phyloP scores from a whole-genome alignment of 441 rosid species.

The Aquilaria agallochum region DNA sequence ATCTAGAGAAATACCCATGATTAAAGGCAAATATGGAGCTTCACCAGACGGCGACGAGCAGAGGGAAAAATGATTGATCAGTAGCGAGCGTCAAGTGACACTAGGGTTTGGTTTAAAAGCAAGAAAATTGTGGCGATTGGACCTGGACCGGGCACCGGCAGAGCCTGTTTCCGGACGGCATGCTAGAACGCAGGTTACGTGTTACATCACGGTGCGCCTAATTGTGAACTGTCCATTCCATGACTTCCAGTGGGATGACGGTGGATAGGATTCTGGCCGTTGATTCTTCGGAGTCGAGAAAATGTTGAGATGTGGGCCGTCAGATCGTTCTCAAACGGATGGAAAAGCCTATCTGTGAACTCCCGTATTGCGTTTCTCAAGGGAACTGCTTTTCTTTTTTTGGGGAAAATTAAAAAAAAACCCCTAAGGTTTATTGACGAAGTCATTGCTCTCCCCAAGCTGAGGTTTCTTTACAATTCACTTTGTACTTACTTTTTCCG shows the following conservation, averaged over 20 bases:
- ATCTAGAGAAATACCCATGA: not conserved
- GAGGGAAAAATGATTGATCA: constrained; percentile 23
- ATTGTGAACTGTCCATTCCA: not conserved
- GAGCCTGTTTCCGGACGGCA: constrained; percentile 6
- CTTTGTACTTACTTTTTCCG: too few relatives aligned
- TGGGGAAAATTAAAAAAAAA: too few relatives aligned
- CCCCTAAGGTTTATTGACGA: too few relatives aligned
- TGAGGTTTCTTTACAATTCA: too few relatives aligned
- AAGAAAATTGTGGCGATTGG: not conserved
- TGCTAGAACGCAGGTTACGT: not conserved
- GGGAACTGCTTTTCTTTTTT: too few relatives aligned
- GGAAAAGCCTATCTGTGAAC: too few relatives aligned
- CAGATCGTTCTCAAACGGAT: too few relatives aligned
- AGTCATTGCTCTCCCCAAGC: too few relatives aligned
- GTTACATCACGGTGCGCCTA: not conserved
- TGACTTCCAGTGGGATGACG: constrained; percentile 2
- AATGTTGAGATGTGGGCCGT: too few relatives aligned
- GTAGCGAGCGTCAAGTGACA: not conserved
- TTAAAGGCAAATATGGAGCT: not conserved
- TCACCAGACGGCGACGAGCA: not conserved
- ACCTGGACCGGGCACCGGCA: constrained; percentile 8
- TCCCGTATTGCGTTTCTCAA: too few relatives aligned
- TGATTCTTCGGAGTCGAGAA: not conserved
- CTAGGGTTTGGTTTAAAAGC: not conserved
- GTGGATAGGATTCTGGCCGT: not conserved